Base-by-base conservation (phyloP, 192 early-diverging fungal species). In the Ambispora gerdemannii region DNA sequence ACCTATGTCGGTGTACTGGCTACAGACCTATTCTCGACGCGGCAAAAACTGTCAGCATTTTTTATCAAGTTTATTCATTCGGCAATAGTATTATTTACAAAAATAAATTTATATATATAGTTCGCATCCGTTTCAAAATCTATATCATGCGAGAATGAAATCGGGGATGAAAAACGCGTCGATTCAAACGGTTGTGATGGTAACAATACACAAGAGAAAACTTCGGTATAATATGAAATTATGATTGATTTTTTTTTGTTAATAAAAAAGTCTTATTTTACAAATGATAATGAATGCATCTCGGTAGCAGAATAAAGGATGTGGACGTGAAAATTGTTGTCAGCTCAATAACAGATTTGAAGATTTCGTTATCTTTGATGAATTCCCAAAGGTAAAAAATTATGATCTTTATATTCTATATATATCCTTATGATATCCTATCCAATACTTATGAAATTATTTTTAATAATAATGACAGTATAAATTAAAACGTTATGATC, bases 1-100 rank as follows among this genome's bases (percentile, higher is more conserved):
- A 95, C 75, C 73, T 95, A 72, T 95, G 93, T 74, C 80, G 93
- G n/a, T 95, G 93, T 83, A 95, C 93, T 4, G 93, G 93, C 28
- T 95, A 95, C 69, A 72, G 92, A 4, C 91, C 92, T 2, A 95
- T 95, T 71, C 70, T 95, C 19, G 91, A 94, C 35, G 91, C 91
- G 19, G 92, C 91, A 52, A 91, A 90, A 76, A 88, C 86, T 27
- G 76, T 80, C 47, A 66, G 75, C 6, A 36, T 52, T 30, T 72
- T 70, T 34, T 60, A n/a, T 70, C 6, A 43, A 43, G 38, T 43
- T 43, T 43, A 10, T 43, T 43, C 15, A 43, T 43, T 15, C 7
- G n/a, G n/a, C n/a, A n/a, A n/a, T n/a, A n/a, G n/a, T n/a, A n/a
- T n/a, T n/a, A n/a, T n/a, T n/a, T n/a, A n/a, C n/a, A n/a, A n/a